Conservation (phyloP, 2,329 filamentous ascomycete species). For the Pseudocercospora cruenta region DNA sequence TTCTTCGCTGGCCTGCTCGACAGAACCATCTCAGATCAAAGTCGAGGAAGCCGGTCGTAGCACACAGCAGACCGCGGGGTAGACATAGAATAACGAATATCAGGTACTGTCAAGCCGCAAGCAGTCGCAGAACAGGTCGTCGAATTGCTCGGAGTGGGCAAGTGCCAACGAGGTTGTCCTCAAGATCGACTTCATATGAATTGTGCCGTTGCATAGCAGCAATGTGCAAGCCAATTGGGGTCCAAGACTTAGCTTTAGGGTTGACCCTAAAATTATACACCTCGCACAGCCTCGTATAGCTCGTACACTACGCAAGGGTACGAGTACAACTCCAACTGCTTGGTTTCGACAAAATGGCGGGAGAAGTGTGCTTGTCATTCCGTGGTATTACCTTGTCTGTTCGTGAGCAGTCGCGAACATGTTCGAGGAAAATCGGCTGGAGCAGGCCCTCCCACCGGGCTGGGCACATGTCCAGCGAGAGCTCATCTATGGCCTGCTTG, state of each 20-base stretch:
- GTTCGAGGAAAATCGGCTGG: neutral
- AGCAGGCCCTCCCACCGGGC: neutral
- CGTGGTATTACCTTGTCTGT: neutral
- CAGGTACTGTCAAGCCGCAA: neutral
- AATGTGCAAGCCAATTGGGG: too few species aligned
- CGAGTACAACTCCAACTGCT: neutral
- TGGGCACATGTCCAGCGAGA: neutral
- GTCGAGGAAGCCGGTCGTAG: constrained; percentile 20
- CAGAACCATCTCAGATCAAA: constrained; percentile 29
- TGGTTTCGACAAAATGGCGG: neutral
- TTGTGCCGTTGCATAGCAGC: too few species aligned
- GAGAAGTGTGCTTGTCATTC: neutral
- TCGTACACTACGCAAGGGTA: neutral
- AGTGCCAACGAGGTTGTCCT: too few species aligned
- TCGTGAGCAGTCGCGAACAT: neutral
- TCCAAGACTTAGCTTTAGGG: too few species aligned
- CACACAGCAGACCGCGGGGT: neutral
- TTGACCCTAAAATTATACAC: too few species aligned
- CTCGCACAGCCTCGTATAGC: neutral
- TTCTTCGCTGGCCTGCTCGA: constrained; percentile 34
- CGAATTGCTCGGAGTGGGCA: too few species aligned
- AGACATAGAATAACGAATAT: neutral
- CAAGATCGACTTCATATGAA: too few species aligned
- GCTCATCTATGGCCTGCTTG: neutral
- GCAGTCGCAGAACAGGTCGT: too few species aligned